phyloP scores from a whole-genome alignment of 2,329 filamentous ascomycete genomes.

The Pseudogymnoascus sp. region DNA sequence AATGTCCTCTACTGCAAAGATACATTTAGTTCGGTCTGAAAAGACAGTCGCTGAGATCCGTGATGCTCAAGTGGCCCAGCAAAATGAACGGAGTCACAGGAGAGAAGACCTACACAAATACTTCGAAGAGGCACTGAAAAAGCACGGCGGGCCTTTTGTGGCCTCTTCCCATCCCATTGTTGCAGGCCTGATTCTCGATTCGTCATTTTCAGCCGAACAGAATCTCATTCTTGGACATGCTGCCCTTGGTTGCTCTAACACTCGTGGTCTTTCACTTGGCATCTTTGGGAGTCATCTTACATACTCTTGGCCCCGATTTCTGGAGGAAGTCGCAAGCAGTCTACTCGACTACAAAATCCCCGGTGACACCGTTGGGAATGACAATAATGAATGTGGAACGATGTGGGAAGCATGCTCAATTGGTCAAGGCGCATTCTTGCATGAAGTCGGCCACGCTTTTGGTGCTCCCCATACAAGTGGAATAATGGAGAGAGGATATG shows the following conservation, averaged over 20 bases:
- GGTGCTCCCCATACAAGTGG: constrained; percentile 61
- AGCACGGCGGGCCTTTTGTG: constrained; percentile 27
- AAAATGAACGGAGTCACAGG: constrained; percentile 46
- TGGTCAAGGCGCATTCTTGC: constrained; percentile 62
- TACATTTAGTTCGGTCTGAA: constrained; percentile 58
- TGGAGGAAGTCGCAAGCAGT: constrained; percentile 55
- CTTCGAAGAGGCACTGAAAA: constrained; percentile 39
- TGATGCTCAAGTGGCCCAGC: constrained; percentile 55
- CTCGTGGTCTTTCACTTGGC: constrained; percentile 51
- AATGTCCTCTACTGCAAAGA: constrained; percentile 40
- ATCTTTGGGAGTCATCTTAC: constrained; percentile 65
- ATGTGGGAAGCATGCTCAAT: constrained; percentile 39
- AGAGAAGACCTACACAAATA: constrained; percentile 45
- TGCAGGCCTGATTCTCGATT: constrained; percentile 61
- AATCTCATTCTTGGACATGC: constrained; percentile 58
- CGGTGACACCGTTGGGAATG: constrained; percentile 33
- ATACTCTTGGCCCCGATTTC: constrained; percentile 60
- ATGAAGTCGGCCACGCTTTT: constrained; percentile 63
- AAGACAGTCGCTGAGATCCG: constrained; percentile 60
- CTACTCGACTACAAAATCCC: constrained; percentile 32
- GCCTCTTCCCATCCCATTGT: constrained; percentile 49
- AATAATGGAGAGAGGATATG: constrained; percentile 48
- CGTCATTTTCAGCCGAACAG: constrained; percentile 53
- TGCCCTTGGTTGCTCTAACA: constrained; percentile 47
- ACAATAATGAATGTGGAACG: constrained; percentile 34